Evolutionary conservation across 805 yeast genomes (phyloP).

Genomic region (Suhomyces pyralidae): DNA sequence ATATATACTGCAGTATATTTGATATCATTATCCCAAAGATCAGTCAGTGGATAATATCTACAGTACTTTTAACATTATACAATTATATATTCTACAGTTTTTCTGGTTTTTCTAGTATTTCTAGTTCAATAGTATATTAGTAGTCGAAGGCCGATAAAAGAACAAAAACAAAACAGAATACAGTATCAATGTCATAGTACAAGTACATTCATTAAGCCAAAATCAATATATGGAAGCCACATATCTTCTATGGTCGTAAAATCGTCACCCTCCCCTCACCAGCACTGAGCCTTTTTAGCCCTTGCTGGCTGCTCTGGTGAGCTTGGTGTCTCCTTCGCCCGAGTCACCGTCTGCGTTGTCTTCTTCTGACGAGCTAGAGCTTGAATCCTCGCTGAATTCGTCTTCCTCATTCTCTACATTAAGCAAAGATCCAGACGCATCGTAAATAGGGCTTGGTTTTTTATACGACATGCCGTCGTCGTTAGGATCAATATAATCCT

Average conservation of each 20-base stretch:
- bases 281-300: constrained; percentile 25
- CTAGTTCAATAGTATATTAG: too few species aligned
- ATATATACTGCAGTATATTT: too few species aligned
- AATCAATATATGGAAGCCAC: background rate
- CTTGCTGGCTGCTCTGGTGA: constrained; percentile 42
- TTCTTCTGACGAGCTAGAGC: constrained; percentile 29
- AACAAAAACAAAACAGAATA: background rate
- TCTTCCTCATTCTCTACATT: constrained; percentile 16
- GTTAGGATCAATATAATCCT: constrained; percentile 75
- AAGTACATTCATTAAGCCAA: constrained; percentile 6
- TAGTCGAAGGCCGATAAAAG: background rate
- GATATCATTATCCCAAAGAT: too few species aligned
- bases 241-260: background rate
- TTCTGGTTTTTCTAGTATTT: too few species aligned
- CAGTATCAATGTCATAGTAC: background rate
- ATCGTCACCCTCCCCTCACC: background rate
- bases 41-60: too few species aligned
- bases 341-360: constrained; percentile 18
- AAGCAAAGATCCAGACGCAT: constrained; percentile 25
- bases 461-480: constrained; percentile 78
- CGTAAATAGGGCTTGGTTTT: constrained; percentile 61
- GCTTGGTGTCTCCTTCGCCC: constrained; percentile 18
- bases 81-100: too few species aligned
- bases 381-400: constrained; percentile 29
- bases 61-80: too few species aligned